Evolutionary conservation across 1,139 yeast species (phyloP), one percentile per base, ranked within the genome.

Genomic region (Geotrichum phurueaensis): DNA sequence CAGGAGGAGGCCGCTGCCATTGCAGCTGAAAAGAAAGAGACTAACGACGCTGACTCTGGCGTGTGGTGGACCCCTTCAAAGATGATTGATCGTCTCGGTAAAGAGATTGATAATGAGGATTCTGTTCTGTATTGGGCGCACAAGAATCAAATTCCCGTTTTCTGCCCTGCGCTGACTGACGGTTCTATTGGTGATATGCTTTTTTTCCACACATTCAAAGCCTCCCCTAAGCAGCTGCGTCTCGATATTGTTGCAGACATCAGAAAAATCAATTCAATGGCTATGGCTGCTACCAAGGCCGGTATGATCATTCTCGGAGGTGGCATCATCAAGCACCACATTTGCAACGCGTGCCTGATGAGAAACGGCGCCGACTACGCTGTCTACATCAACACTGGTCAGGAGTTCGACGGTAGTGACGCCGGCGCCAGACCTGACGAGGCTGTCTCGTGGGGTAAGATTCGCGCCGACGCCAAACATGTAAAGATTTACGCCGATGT

Each of bases 381-480:
- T 2, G 97, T 94, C 22, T 94, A 84, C 75, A 92, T 94, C 73
- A 95, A 95, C 76, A 94, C 99, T 15, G 99, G 97, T 51, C 99
- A 94, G 77, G 99, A 94, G 74, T 95, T 91, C 71, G 99, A 94
- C 71, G 99, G 99, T 57, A 89, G 97, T 18, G 99, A 94, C 74
- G 98, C 99, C 20, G 99, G 99, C 65, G 99, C 99, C 6, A 84
- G 99, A 72, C 98, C 99, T 0, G 99, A 95, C 73, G 99, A 94
- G 77, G 99, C 99, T 31, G 87, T 94, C 59, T 88, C 96, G 54
- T 94, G 99, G 99, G 99, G 99, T 65, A 94, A 94, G 76, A 94
- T 94, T 75, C 90, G 90, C 76, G 87, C 96, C 5, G 97, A 91
- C 54, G 99, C 99, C 43, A 84, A 84, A 69, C 84, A 86, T 64